A percentile compares a stretch with the other conserved stretches of the same genome.
Evolutionary conservation across 306 rosid species (phyloP).

Genomic region (Mucuna pruriens): DNA sequence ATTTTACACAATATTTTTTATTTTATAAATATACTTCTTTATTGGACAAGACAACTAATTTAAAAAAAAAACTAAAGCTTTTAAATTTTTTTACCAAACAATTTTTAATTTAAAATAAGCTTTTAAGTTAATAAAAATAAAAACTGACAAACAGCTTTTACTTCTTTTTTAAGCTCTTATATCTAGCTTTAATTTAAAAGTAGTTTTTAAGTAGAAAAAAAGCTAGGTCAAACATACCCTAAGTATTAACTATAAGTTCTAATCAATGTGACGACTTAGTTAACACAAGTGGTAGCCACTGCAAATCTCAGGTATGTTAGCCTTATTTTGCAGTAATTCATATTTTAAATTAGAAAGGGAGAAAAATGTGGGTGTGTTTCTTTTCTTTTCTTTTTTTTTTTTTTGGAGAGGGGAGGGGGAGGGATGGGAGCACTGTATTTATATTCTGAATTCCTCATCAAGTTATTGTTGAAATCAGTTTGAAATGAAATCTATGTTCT

Average conservation of each 20-base stretch:
- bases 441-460: background rate
- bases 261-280: background rate
- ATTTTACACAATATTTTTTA: too few species aligned
- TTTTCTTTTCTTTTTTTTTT: background rate
- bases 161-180: too few species aligned
- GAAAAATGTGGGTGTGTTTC: background rate
- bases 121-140: too few species aligned
- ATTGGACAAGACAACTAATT: too few species aligned
- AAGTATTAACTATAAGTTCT: background rate
- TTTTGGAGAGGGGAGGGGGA: background rate
- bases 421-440: background rate
- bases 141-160: too few species aligned
- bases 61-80: too few species aligned
- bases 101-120: too few species aligned
- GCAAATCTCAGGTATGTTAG: background rate
- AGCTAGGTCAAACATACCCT: too few species aligned
- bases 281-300: background rate
- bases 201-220: too few species aligned
- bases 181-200: too few species aligned
- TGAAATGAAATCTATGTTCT: conserved; percentile 24
- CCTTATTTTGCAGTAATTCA: conserved; percentile 13
- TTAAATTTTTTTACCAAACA: too few species aligned
- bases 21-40: too few species aligned
- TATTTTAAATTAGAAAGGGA: conserved; percentile 2
- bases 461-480: conserved; percentile 25